Evolutionary conservation across 1,284 basidiomycete species (phyloP), one percentile per base, ranked within the genome.

Genomic region (Rhodotorula sp.): DNA sequence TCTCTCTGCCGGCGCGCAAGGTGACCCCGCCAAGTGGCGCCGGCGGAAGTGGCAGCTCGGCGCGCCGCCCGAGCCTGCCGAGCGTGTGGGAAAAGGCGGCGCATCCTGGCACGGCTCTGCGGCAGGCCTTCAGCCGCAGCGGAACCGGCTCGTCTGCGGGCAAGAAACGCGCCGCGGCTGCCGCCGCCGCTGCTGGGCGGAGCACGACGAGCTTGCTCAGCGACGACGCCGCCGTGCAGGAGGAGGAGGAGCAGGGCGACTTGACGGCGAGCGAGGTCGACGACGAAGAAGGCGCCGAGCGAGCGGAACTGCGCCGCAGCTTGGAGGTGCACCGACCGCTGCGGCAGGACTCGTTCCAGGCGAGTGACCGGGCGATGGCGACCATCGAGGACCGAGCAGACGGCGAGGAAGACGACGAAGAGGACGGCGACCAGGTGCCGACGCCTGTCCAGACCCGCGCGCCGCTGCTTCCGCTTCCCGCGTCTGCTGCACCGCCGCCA

Each of bases 51-150:
- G 23, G 57, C 23, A 23, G 41, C 16, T 17, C 57, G 48, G 25
- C 64, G 7, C 64, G 75, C 3, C 67, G 78, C 13, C 77, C 77
- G 1, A 73, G 70, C 25, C 63, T 78, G 13, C 78, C 78, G 21
- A 72, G 75, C 44, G 77, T 78, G 10, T 76, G 77, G 59, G 78
- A 78, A 53, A 77, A 77, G 49, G 78, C 78, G 13, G 72, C 75
- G 7, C 75, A 77, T 59, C 77, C 78, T 0, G 52, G 71, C 0
- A 67, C 70, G 16, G 63, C 70, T n/a, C 64, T 78, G 23, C 67
- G 73, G 16, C 66, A 70, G 1, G 74, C 73, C 5, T 58, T 79
- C 1, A 74, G 73, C 3, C 27, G 53, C 27, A n/a, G 10, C 16
- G 53, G 16, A 14, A 14, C 25, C 27, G 25, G 9, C 8, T 50